These are phyloP conservation scores for Edaphochlamys debaryana DNA, from an alignment of 139 green algal species.

Conservation along the genomic window DNA sequence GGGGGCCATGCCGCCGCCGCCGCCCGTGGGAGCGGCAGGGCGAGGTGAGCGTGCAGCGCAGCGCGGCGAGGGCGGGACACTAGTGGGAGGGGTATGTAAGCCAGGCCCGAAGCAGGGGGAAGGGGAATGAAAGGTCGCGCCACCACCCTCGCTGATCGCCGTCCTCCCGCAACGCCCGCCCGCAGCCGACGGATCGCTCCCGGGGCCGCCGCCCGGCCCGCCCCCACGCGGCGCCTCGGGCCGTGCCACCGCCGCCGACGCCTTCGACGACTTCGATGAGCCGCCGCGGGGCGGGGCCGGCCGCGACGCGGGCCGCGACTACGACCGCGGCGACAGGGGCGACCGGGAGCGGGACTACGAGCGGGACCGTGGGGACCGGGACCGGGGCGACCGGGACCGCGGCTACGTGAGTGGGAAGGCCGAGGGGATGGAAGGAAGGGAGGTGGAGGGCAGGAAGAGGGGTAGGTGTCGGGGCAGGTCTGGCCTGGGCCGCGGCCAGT, in stretches of 20 bases:
- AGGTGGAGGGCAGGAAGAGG: conserved; percentile 25
- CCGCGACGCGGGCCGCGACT: background rate
- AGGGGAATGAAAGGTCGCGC: too few species aligned
- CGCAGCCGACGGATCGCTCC: conserved; percentile 4
- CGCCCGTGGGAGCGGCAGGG: conserved; percentile 11
- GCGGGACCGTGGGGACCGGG: background rate
- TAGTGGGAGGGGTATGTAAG: too few species aligned
- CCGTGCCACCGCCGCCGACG: conserved; percentile 9
- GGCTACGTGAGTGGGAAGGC: background rate
- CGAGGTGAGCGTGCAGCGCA: background rate
- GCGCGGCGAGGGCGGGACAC: too few species aligned
- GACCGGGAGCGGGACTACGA: background rate
- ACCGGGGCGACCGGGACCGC: background rate
- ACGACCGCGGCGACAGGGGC: background rate
- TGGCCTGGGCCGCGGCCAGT: background rate
- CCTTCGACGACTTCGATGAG: conserved; percentile 12
- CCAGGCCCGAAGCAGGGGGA: too few species aligned
- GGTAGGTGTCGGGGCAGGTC: background rate
- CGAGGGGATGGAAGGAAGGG: background rate
- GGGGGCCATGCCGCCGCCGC: conserved; percentile 20
- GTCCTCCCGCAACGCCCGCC: too few species aligned
- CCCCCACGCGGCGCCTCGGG: conserved; percentile 20
- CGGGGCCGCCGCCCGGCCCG: conserved; percentile 15
- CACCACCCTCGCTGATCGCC: too few species aligned
- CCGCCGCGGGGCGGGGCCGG: background rate